phyloP scores from a whole-genome alignment of 108 stramenopile genomes.

The Licmophora abbreviata region DNA sequence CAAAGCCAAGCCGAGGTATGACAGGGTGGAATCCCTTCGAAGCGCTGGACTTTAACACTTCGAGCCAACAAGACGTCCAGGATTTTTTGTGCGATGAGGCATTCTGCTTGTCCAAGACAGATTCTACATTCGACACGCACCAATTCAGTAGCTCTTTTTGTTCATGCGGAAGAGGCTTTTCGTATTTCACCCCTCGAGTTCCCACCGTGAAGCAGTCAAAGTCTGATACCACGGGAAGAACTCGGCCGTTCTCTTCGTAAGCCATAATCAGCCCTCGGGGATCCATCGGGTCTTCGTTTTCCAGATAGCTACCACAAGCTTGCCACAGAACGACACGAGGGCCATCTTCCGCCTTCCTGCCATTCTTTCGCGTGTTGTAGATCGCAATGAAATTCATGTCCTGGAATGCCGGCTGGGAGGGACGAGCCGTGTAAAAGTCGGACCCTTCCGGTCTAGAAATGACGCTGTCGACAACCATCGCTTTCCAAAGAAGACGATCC shows the following conservation, averaged over 20 bases:
- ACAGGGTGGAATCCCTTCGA: slow-evolving; percentile 25
- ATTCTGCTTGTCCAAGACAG: slow-evolving; percentile 20
- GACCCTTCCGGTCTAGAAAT: slow-evolving; percentile 22
- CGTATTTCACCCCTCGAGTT: slow-evolving; percentile 28
- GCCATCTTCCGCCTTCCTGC: too few species aligned
- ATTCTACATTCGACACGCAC: slow-evolving; percentile 25
- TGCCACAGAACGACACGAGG: slow-evolving; percentile 25
- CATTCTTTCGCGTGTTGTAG: slow-evolving; percentile 7
- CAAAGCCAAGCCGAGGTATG: slow-evolving; percentile 44
- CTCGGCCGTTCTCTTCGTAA: slow-evolving; percentile 40
- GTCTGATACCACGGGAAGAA: slow-evolving; percentile 52
- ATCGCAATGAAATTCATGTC: slow-evolving; percentile 45
- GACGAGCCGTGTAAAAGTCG: slow-evolving; percentile 34
- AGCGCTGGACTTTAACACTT: slow-evolving; percentile 28
- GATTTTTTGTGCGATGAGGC: slow-evolving; percentile 7
- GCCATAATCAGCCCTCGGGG: slow-evolving; percentile 39
- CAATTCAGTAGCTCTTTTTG: slow-evolving; percentile 41
- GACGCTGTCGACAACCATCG: slow-evolving; percentile 31
- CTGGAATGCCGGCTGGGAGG: slow-evolving; percentile 37
- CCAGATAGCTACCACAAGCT: slow-evolving; percentile 8
- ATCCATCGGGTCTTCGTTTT: slow-evolving; percentile 25
- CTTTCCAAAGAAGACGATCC: slow-evolving; percentile 45
- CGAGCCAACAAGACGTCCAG: slow-evolving; percentile 38
- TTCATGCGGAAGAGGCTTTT: slow-evolving; percentile 31
- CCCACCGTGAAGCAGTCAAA: slow-evolving; percentile 56